Evolutionary conservation across 2,329 filamentous ascomycete genomes (phyloP), one percentile per base, ranked within the genome.

Genomic region (Ophiostoma sp.): DNA sequence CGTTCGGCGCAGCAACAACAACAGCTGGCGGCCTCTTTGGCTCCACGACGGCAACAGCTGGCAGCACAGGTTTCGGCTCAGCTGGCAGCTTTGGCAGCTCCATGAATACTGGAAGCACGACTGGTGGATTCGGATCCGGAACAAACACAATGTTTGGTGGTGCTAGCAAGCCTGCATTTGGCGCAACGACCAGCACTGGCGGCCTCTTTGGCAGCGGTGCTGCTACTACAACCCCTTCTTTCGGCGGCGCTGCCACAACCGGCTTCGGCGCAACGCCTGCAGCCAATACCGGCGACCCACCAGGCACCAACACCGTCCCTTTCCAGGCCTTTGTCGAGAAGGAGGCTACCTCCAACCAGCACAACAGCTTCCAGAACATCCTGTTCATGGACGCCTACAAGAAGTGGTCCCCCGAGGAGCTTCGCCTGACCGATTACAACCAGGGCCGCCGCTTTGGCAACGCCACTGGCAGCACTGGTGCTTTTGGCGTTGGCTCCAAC

Each of bases 381-480:
- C 82, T 90, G 31, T 93, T 94, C 78, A 89, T 91, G 80, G 88
- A 89, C 33, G 86, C 90, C 1, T 96, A 94, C 81, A 89, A 89
- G 79, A 96, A 95, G 78, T 98, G 90, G 83, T 97, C 94, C 11
- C 87, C 92, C n/a, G 95, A 92, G 76, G 90, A 95, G 79, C 81
- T 95, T 69, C 86, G 92, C 76, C 80, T 96, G 72, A 92, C 88
- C 65, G 95, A 99, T 79, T 99, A 99, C 78, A 87, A 89, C 71
- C 91, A 94, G 79, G 94, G 94, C 68, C 89, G 94, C 71, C 90
- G 90, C 69, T 92, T 87, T 77, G 95, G 94, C 44, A 96, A 94
- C 79, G 85, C 86, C 60, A 92, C 90, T 72, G 54, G 52, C 36
- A 90, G 52, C 39, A 90, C 93, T 74, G 93, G 93, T 71, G 91